Conservation (phyloP, 2,329 filamentous ascomycete species). For the Pyrenophora graminea region DNA sequence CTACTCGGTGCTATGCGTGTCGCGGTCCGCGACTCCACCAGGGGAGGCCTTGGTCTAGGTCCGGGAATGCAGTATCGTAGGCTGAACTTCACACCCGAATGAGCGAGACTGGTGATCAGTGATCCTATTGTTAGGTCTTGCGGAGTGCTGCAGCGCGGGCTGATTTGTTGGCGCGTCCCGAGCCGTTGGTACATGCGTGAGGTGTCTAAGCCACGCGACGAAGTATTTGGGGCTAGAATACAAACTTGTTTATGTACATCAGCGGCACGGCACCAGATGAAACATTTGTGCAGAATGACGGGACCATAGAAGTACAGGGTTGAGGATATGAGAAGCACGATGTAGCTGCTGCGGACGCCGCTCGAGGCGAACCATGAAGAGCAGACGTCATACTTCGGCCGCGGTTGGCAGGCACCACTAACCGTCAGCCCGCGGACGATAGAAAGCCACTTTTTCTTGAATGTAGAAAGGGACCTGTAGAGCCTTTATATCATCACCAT, state of each 20-base stretch:
- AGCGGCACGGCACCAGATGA: neutral
- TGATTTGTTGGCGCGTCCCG: slow-evolving; percentile 7
- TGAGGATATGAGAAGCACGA: too few species aligned
- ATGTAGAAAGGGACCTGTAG: too few species aligned
- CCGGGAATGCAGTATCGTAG: neutral
- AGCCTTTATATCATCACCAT: too few species aligned
- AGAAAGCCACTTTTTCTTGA: too few species aligned
- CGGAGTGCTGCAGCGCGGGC: neutral
- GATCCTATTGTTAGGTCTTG: slow-evolving; percentile 11
- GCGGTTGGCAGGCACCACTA: too few species aligned
- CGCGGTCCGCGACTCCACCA: neutral
- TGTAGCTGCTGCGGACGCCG: too few species aligned
- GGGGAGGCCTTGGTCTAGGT: neutral
- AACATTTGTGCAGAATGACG: too few species aligned
- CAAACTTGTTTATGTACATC: neutral
- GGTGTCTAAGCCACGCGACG: slow-evolving; percentile 10
- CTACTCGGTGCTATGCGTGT: neutral
- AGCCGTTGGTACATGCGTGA: slow-evolving; percentile 3
- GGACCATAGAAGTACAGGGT: too few species aligned
- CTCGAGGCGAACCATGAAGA: too few species aligned
- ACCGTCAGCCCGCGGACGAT: too few species aligned
- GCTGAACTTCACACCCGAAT: neutral
- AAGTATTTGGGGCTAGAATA: slow-evolving; percentile 14
- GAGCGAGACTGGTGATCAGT: neutral
- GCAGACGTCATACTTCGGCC: too few species aligned